A percentile compares a stretch with the other conserved stretches of the same genome.
Conservation (phyloP, 768 basidiomycete genomes). For the Agaricus blazei region DNA sequence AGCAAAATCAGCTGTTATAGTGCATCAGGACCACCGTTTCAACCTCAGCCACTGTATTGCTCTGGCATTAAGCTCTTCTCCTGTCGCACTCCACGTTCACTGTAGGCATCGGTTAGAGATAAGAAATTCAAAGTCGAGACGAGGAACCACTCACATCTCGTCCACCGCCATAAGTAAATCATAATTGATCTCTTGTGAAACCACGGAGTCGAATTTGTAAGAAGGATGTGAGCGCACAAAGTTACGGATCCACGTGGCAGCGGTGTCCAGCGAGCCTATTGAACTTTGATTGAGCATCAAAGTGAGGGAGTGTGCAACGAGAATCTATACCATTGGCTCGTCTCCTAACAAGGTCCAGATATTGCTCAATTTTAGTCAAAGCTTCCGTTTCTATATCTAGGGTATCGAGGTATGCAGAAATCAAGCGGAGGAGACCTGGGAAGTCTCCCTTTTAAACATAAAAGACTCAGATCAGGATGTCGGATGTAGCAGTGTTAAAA, state of each 20-base stretch:
- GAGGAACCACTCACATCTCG: constrained; percentile 65
- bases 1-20: constrained; percentile 15
- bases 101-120: constrained; percentile 19
- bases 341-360: constrained; percentile 72
- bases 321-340: constrained; percentile 69
- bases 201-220: constrained; percentile 93
- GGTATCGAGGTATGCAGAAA: constrained; percentile 81
- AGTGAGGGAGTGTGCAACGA: neutral
- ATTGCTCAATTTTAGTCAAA: constrained; percentile 60
- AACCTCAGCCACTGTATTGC: constrained; percentile 46
- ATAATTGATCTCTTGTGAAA: constrained; percentile 88
- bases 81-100: constrained; percentile 62
- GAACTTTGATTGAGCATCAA: neutral
- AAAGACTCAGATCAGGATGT: neutral
- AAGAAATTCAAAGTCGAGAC: neutral
- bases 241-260: constrained; percentile 89
- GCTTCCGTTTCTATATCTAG: constrained; percentile 68
- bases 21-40: constrained; percentile 42
- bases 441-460: constrained; percentile 49
- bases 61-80: constrained; percentile 61
- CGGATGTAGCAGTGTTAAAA: constrained; percentile 1
- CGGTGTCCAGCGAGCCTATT: constrained; percentile 73
- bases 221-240: constrained; percentile 87
- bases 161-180: constrained; percentile 88
- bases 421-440: constrained; percentile 77